Percentiles rank a stretch among this genome's conserved stretches.
Conservation (phyloP, 352 stramenopile genomes). For the Globisporangium nunn region DNA sequence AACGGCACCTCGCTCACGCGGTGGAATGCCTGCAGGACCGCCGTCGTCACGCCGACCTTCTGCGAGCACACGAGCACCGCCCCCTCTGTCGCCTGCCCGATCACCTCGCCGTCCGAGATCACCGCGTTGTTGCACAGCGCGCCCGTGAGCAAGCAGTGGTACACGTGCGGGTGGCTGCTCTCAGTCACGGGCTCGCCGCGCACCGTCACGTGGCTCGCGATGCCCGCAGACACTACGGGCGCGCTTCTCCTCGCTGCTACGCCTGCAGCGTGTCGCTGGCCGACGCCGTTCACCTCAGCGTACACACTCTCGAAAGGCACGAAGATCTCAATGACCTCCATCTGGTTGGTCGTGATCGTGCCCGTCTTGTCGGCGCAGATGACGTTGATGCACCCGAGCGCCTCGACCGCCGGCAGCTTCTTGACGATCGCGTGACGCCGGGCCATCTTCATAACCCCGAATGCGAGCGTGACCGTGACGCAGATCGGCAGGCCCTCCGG, state of each 20-base stretch:
- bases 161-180: conserved; percentile 55
- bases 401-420: conserved; percentile 79
- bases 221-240: conserved; percentile 6
- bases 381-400: conserved; percentile 89
- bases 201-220: conserved; percentile 36
- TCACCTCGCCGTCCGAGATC: conserved; percentile 52
- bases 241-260: not conserved
- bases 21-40: conserved; percentile 38
- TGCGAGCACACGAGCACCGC: conserved; percentile 61
- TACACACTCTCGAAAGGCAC: conserved; percentile 71
- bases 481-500: conserved; percentile 75
- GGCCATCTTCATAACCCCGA: conserved; percentile 85
- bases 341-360: conserved; percentile 90
- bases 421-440: conserved; percentile 85
- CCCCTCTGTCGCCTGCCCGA: conserved; percentile 78
- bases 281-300: conserved; percentile 57
- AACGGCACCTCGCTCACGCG: conserved; percentile 92
- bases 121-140: conserved; percentile 76
- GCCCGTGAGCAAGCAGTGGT: conserved; percentile 63
- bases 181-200: conserved; percentile 57
- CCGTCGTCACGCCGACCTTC: conserved; percentile 48
- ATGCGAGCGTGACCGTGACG: conserved; percentile 71
- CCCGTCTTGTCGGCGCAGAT: conserved; percentile 94
- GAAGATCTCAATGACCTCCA: conserved; percentile 81
- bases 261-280: conserved; percentile 5